A percentile compares a stretch with the other conserved stretches of the same genome.
phyloP scores from a whole-genome alignment of 83 land plant genomes.

The Isoetes engelmannii region DNA sequence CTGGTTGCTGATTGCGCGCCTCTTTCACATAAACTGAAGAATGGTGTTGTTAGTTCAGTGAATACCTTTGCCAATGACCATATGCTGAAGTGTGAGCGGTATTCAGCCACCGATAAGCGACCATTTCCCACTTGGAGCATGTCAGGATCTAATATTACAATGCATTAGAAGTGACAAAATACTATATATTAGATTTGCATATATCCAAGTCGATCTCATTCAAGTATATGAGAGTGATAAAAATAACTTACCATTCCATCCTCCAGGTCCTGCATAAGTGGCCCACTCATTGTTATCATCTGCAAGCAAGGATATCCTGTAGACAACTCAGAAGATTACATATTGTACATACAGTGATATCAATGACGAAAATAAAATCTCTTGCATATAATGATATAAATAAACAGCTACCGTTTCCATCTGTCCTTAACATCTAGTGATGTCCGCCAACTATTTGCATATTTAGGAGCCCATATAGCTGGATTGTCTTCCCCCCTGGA shows the following conservation, averaged over 20 bases:
- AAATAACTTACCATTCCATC: conserved; percentile 82
- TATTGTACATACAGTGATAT: background rate
- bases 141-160: conserved; percentile 3
- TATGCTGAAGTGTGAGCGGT: conserved; percentile 9
- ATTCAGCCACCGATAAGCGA: conserved; percentile 1
- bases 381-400: background rate
- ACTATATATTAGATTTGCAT: background rate
- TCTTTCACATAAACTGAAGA: background rate
- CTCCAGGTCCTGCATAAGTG: conserved; percentile 95
- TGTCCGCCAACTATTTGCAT: conserved; percentile 7
- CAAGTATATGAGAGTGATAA: background rate
- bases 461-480: conserved; percentile 3
- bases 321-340: background rate
- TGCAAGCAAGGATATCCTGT: conserved; percentile 74
- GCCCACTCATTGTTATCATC: conserved; percentile 96
- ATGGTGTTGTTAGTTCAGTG: background rate
- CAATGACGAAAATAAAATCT: background rate
- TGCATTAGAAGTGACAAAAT: background rate
- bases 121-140: conserved; percentile 10
- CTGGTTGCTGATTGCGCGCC: background rate
- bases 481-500: conserved; percentile 13
- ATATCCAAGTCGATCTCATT: background rate
- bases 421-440: conserved; percentile 11
- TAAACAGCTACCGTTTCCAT: conserved; percentile 1
- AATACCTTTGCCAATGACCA: conserved; percentile 4